A percentile compares a stretch with the other conserved stretches of the same genome.
Conservation (phyloP, 2,329 filamentous ascomycete genomes). For the Bipolaris victoriae region DNA sequence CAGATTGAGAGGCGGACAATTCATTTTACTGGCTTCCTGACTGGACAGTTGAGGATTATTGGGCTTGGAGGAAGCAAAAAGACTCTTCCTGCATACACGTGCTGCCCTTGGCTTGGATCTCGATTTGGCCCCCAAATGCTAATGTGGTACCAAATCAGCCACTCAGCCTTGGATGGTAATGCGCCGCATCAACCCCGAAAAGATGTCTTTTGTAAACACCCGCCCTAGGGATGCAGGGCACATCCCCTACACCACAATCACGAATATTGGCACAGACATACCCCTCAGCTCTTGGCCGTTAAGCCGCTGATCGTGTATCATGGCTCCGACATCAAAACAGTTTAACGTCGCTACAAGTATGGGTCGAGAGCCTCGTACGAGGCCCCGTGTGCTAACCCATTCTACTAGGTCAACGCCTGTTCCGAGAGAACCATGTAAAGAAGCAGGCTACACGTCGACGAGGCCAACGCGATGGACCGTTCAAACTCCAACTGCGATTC, state of each 20-base stretch:
- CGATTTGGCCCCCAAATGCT: too few relatives aligned
- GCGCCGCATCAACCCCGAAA: too few relatives aligned
- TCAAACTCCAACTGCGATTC: constrained; percentile 40
- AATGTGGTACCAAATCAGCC: too few relatives aligned
- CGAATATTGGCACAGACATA: not conserved
- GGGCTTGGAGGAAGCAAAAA: too few relatives aligned
- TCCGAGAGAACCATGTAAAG: not conserved
- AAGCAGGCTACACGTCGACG: constrained; percentile 20
- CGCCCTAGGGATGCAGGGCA: too few relatives aligned
- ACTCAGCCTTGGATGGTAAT: too few relatives aligned
- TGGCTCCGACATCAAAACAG: not conserved
- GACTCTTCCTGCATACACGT: too few relatives aligned
- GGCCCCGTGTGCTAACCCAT: not conserved
- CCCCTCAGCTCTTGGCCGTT: not conserved
- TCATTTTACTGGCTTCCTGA: too few relatives aligned
- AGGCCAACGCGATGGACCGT: constrained; percentile 34
- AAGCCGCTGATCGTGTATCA: not conserved
- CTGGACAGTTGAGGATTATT: too few relatives aligned
- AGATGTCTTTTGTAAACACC: too few relatives aligned
- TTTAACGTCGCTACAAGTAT: not conserved
- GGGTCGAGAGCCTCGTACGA: not conserved
- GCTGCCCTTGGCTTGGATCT: too few relatives aligned
- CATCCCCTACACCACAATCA: not conserved
- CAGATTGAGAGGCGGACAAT: too few relatives aligned
- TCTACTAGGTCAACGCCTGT: not conserved